Conservation (phyloP, 1,284 basidiomycete genomes). For the Moniliella sp. region DNA sequence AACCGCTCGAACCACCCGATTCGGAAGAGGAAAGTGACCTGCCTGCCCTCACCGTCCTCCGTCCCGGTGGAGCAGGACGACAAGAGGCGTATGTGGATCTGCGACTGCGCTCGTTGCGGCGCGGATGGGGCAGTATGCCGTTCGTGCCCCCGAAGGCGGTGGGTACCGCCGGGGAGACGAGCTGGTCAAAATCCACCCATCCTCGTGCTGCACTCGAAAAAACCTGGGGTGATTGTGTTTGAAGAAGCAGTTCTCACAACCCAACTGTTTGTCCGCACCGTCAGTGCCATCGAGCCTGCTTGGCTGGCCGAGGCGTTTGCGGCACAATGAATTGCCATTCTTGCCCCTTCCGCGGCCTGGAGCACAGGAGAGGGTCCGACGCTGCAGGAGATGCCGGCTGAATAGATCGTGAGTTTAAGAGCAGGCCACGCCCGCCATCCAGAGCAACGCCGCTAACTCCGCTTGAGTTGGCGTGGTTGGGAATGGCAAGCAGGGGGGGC, state of each 20-base stretch:
- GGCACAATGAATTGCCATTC: no score
- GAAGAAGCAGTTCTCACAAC: conserved; percentile 30
- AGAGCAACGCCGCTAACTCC: no score
- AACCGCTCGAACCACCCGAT: neutral
- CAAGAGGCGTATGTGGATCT: conserved; percentile 3
- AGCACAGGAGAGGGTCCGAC: no score
- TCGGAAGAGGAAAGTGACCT: neutral
- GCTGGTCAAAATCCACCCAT: conserved; percentile 24
- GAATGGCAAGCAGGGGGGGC: no score
- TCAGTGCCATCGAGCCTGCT: conserved; percentile 18
- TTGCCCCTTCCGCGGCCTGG: no score
- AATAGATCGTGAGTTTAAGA: no score
- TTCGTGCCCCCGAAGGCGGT: conserved; percentile 12
- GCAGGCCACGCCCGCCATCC: no score
- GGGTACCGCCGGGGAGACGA: conserved; percentile 8
- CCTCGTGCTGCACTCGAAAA: conserved; percentile 11
- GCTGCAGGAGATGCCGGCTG: no score
- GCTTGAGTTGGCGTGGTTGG: no score
- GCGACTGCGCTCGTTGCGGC: conserved; percentile 1
- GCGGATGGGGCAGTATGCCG: conserved; percentile 4
- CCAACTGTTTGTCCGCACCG: conserved; percentile 21
- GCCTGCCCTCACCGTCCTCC: neutral
- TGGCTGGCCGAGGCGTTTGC: conserved; percentile 6
- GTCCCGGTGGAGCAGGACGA: no score
- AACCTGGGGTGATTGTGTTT: conserved; percentile 14